A percentile compares a stretch with the other conserved stretches of the same genome.
Conservation (phyloP, 306 rosid genomes). For the Fragaria iinumae region DNA sequence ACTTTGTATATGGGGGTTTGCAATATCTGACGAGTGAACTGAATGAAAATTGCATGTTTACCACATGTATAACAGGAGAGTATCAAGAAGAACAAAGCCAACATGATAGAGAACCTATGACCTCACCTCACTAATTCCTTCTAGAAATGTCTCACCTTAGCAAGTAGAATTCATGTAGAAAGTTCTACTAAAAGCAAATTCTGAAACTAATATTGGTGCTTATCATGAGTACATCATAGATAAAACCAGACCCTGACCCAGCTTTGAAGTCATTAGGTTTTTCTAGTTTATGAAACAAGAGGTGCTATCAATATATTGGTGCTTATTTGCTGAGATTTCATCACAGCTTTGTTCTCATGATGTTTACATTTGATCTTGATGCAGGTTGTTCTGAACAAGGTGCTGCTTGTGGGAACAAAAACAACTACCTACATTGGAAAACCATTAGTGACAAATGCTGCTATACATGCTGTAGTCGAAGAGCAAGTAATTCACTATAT, state of each 20-base stretch:
- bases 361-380: slow-evolving; percentile 21
- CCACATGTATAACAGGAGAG: neutral
- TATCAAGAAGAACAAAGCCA: neutral
- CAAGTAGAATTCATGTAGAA: neutral
- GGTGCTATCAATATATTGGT: neutral
- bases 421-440: slow-evolving; percentile 73
- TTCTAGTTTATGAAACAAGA: neutral
- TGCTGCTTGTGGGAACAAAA: slow-evolving; percentile 89
- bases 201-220: neutral
- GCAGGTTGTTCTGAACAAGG: slow-evolving; percentile 85
- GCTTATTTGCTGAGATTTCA: slow-evolving; percentile 1
- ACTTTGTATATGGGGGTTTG: neutral
- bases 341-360: neutral
- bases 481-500: slow-evolving; percentile 62
- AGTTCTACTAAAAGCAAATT: neutral
- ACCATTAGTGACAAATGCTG: slow-evolving; percentile 94
- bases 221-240: neutral
- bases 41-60: neutral
- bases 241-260: neutral
- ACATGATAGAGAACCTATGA: neutral
- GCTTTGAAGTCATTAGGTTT: neutral
- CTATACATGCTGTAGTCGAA: slow-evolving; percentile 92
- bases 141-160: neutral
- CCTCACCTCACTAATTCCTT: neutral
- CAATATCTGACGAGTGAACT: neutral